A percentile compares a stretch with the other conserved stretches of the same genome.
Conservation (phyloP, 371 early-diverging fungal species). For the Mortierella sp. region DNA sequence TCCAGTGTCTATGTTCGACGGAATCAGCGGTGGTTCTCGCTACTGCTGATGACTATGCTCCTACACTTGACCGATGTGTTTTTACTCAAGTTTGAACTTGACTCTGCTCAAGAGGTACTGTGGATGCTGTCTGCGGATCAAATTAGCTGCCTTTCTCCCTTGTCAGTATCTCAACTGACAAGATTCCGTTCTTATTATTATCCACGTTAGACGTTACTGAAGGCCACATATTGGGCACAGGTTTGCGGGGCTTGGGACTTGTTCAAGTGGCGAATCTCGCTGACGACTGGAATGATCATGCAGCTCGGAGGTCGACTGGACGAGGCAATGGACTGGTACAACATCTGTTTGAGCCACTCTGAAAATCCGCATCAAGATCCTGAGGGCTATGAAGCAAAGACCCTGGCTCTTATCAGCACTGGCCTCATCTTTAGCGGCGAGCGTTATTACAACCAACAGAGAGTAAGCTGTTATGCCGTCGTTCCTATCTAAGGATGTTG, state of each 20-base stretch:
- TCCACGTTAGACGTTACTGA: slow-evolving; percentile 34
- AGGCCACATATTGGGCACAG: slow-evolving; percentile 52
- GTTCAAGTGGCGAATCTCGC: slow-evolving; percentile 45
- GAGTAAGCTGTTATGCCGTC: slow-evolving; percentile 14
- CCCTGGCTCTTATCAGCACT: slow-evolving; percentile 42
- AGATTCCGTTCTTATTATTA: background rate
- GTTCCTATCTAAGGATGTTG: too few species aligned
- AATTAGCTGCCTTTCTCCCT: background rate
- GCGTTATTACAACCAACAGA: slow-evolving; percentile 18
- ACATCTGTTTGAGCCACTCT: slow-evolving; percentile 35
- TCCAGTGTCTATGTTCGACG: slow-evolving; percentile 31
- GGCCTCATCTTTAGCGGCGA: slow-evolving; percentile 50
- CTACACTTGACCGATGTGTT: slow-evolving; percentile 45
- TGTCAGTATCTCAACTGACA: background rate
- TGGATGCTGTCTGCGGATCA: background rate
- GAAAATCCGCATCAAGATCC: slow-evolving; percentile 29
- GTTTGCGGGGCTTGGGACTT: slow-evolving; percentile 44
- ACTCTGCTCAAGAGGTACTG: slow-evolving; percentile 45
- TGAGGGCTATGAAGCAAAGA: slow-evolving; percentile 50
- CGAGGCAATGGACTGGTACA: slow-evolving; percentile 50
- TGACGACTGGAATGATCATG: slow-evolving; percentile 48
- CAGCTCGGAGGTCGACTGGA: slow-evolving; percentile 39
- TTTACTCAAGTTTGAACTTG: slow-evolving; percentile 43
- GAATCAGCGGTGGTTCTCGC: slow-evolving; percentile 52
- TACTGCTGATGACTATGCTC: slow-evolving; percentile 54